These are phyloP conservation scores for Pittosporum tobira DNA, from an alignment of 129 eudicot genomes.

Conservation along the genomic window DNA sequence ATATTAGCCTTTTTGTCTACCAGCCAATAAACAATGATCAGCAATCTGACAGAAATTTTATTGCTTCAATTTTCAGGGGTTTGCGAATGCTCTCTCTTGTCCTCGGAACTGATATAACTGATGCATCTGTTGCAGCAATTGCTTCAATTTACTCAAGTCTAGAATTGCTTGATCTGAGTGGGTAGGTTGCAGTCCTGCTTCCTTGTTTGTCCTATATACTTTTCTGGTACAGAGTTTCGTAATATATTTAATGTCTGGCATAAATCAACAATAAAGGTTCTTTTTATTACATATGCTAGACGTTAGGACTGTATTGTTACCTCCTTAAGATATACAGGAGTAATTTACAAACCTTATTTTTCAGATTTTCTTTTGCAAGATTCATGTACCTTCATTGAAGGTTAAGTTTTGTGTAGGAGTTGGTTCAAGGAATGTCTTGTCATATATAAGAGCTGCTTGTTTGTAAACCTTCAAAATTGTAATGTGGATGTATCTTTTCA, in stretches of 20 bases:
- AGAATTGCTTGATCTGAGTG: conserved; percentile 94
- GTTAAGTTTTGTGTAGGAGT: background rate
- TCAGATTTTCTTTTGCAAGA: background rate
- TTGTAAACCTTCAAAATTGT: background rate
- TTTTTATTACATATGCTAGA: background rate
- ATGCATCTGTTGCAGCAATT: conserved; percentile 95
- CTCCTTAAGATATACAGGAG: background rate
- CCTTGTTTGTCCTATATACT: background rate
- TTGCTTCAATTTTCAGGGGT: conserved; percentile 40
- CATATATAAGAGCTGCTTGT: background rate
- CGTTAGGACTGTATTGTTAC: background rate
- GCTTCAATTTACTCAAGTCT: conserved; percentile 69
- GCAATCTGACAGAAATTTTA: background rate
- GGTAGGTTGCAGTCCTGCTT: conserved; percentile 39
- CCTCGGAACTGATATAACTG: conserved; percentile 78
- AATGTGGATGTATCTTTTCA: conserved; percentile 7
- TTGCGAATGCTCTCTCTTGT: conserved; percentile 90
- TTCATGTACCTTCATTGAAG: background rate
- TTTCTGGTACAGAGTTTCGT: no score
- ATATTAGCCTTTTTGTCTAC: background rate
- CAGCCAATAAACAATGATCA: background rate
- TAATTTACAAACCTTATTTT: background rate
- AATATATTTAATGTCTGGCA: background rate
- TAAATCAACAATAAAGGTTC: background rate
- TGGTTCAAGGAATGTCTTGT: background rate